Percentiles rank a stretch among this genome's conserved stretches.
phyloP scores from a whole-genome alignment of 768 basidiomycete genomes.

The Boletus speciosus region DNA sequence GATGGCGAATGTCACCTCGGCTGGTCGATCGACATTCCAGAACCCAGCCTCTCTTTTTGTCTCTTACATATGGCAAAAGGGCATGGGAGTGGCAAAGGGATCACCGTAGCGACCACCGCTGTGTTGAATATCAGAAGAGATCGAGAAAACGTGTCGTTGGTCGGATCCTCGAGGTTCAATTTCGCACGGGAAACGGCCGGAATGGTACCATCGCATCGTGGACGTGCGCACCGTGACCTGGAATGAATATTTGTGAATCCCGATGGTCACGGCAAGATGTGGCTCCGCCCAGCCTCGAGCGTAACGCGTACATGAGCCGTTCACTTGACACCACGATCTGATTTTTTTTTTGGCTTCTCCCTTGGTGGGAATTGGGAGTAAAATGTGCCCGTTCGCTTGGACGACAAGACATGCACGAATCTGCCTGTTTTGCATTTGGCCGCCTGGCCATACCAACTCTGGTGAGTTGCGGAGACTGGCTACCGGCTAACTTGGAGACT shows the following conservation, averaged over 20 bases:
- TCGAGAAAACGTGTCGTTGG: neutral
- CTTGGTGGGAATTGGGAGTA: neutral
- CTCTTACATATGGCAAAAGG: neutral
- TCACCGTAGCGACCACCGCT: neutral
- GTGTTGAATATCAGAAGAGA: neutral
- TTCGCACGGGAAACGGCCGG: neutral
- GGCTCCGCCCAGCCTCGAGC: neutral
- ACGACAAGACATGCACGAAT: neutral
- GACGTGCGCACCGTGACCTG: neutral
- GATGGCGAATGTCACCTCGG: neutral
- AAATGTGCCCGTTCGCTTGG: slow-evolving; percentile 5
- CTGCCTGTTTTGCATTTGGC: neutral
- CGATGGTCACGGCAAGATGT: neutral
- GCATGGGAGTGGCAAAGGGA: neutral
- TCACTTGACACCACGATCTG: neutral
- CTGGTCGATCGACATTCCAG: slow-evolving; percentile 2
- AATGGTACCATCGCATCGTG: neutral
- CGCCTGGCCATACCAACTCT: neutral
- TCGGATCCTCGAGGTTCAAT: neutral
- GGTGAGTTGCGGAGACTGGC: neutral
- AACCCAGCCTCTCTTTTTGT: neutral
- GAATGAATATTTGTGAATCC: neutral
- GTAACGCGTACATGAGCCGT: neutral
- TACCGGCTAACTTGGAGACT: neutral
- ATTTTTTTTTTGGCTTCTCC: neutral